A percentile compares a stretch with the other conserved stretches of the same genome.
These are phyloP conservation scores for Bonia amplexicaulis DNA, from an alignment of 176 grass and related monocot genomes.

Conservation along the genomic window DNA sequence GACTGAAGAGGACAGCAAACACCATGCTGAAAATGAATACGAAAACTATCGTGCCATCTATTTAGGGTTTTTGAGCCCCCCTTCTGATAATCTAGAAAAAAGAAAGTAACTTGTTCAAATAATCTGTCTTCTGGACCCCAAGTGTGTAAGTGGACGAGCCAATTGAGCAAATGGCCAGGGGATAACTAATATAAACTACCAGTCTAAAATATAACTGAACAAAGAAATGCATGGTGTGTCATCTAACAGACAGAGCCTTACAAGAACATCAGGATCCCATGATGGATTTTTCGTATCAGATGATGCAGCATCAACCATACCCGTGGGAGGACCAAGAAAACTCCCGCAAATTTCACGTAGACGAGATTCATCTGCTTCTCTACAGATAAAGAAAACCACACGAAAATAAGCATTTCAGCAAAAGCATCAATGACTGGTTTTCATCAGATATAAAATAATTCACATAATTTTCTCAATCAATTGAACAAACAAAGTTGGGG, in stretches of 20 bases:
- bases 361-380: slow-evolving; percentile 87
- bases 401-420: slow-evolving; percentile 7
- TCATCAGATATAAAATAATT: not conserved
- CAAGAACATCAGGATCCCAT: slow-evolving; percentile 86
- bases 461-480: not conserved
- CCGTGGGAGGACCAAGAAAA: slow-evolving; percentile 79
- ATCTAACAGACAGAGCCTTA: slow-evolving; percentile 40
- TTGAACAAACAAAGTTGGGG: not conserved
- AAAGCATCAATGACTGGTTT: not conserved
- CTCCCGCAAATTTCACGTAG: slow-evolving; percentile 81
- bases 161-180: not conserved
- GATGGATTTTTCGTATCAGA: slow-evolving; percentile 41
- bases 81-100: not conserved
- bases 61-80: not conserved
- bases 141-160: not conserved
- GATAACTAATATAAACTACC: not conserved
- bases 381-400: slow-evolving; percentile 31
- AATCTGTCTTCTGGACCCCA: not conserved
- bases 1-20: not conserved
- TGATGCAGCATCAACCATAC: slow-evolving; percentile 40
- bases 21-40: not conserved
- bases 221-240: not conserved
- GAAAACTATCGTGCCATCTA: not conserved
- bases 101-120: not conserved
- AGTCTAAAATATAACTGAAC: not conserved